These are phyloP conservation scores for Alternaria sp. DNA, from an alignment of 2,329 filamentous ascomycete genomes.

Conservation along the genomic window DNA sequence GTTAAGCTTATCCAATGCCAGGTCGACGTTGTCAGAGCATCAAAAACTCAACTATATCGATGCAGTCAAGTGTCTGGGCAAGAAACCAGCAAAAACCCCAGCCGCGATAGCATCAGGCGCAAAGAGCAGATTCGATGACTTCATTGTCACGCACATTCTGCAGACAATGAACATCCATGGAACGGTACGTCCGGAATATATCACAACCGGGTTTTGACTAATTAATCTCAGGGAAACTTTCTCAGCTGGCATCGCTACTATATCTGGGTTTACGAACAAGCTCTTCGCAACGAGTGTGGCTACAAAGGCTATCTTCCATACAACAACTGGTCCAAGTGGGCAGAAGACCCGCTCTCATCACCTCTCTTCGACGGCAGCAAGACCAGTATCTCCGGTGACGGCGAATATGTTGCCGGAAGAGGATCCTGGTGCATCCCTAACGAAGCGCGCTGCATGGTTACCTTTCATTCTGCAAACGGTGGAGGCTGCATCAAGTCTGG, in stretches of 20 bases:
- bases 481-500: constrained; percentile 32
- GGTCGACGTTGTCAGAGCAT: background rate
- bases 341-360: constrained; percentile 34
- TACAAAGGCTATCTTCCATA: constrained; percentile 51
- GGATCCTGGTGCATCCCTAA: background rate
- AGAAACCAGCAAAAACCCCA: constrained; percentile 18
- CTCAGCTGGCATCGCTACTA: constrained; percentile 48
- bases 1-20: background rate
- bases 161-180: constrained; percentile 24
- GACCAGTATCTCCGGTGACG: constrained; percentile 46
- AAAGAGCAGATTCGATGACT: constrained; percentile 35
- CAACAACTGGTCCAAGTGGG: constrained; percentile 55
- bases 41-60: constrained; percentile 15
- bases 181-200: background rate
- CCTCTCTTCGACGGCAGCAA: constrained; percentile 34
- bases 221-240: constrained; percentile 11
- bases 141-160: constrained; percentile 32
- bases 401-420: constrained; percentile 5
- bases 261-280: constrained; percentile 45
- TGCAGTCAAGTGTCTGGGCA: constrained; percentile 28
- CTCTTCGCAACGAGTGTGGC: constrained; percentile 48
- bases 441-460: background rate
- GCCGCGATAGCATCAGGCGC: constrained; percentile 22
- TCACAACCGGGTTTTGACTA: too few relatives aligned
- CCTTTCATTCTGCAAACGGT: constrained; percentile 17